Evolutionary conservation across 306 rosid genomes (phyloP).

Genomic region (Dalbergia cochinchinensis): DNA sequence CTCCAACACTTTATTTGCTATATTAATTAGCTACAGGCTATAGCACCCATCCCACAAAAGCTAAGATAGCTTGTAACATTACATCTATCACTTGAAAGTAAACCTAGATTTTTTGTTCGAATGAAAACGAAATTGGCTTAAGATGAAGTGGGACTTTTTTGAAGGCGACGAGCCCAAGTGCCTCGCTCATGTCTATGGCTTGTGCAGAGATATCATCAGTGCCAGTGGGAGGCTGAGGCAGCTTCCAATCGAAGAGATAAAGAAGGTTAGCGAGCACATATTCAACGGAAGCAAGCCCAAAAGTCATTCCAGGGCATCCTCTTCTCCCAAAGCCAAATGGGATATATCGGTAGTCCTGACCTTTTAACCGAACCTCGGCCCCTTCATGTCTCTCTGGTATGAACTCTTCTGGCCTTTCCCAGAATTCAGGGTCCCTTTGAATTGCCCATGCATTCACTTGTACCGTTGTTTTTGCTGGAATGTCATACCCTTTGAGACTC

Average conservation of each 20-base stretch:
- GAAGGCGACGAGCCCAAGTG: conserved; percentile 9
- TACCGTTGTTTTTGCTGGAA: conserved; percentile 36
- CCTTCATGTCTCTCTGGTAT: conserved; percentile 25
- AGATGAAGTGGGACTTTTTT: conserved; percentile 53
- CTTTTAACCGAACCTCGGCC: not conserved
- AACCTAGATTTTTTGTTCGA: not conserved
- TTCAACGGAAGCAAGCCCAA: conserved; percentile 16
- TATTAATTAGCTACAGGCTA: no score
- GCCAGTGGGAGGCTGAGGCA: not conserved
- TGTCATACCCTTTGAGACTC: conserved; percentile 15
- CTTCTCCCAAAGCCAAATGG: conserved; percentile 42
- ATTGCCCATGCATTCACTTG: conserved; percentile 45
- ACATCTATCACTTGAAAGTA: no score
- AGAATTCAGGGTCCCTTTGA: conserved; percentile 32
- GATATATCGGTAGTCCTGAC: not conserved
- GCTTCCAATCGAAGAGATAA: conserved; percentile 54
- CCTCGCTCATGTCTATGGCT: conserved; percentile 45
- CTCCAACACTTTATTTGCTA: no score
- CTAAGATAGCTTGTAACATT: not conserved
- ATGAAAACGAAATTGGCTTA: not conserved
- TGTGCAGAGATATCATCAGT: not conserved
- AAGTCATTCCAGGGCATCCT: conserved; percentile 22
- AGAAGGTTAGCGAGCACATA: conserved; percentile 28
- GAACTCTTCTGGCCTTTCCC: conserved; percentile 20
- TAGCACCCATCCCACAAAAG: no score